Evolutionary conservation across 306 rosid genomes (phyloP).

Genomic region (Fragaria ananassa): DNA sequence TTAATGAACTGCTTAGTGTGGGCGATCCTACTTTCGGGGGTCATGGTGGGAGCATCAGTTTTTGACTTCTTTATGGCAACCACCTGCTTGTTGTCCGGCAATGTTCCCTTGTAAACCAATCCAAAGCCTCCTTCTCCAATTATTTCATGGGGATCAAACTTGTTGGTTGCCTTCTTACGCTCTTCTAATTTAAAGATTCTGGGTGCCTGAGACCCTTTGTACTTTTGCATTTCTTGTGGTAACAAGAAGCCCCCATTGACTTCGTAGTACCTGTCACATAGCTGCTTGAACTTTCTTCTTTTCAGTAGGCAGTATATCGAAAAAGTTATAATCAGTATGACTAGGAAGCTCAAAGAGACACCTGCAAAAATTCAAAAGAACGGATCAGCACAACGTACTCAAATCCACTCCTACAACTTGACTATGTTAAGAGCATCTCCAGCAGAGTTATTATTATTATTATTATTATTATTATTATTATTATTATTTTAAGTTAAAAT

Average conservation of each 20-base stretch:
- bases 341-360: not conserved
- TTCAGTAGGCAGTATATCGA: conserved; percentile 4
- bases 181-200: conserved; percentile 9
- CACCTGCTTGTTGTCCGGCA: not conserved
- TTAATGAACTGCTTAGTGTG: not conserved
- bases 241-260: conserved; percentile 21
- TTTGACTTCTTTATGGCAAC: conserved; percentile 28
- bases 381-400: too few relatives aligned
- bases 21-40: not conserved
- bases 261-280: conserved; percentile 13
- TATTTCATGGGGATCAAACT: not conserved
- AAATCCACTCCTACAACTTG: too few relatives aligned
- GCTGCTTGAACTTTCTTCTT: conserved; percentile 14
- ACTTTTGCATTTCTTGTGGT: not conserved
- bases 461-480: too few relatives aligned
- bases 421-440: too few relatives aligned
- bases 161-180: conserved; percentile 10
- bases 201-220: not conserved
- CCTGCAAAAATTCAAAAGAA: conserved; percentile 7
- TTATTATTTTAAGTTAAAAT: too few relatives aligned
- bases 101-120: conserved; percentile 21
- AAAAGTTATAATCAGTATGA: not conserved
- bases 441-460: too few relatives aligned
- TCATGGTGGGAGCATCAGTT: not conserved
- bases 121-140: not conserved